Base-by-base conservation (phyloP, 192 early-diverging fungal species). In the Rhizophlyctis rosea region DNA sequence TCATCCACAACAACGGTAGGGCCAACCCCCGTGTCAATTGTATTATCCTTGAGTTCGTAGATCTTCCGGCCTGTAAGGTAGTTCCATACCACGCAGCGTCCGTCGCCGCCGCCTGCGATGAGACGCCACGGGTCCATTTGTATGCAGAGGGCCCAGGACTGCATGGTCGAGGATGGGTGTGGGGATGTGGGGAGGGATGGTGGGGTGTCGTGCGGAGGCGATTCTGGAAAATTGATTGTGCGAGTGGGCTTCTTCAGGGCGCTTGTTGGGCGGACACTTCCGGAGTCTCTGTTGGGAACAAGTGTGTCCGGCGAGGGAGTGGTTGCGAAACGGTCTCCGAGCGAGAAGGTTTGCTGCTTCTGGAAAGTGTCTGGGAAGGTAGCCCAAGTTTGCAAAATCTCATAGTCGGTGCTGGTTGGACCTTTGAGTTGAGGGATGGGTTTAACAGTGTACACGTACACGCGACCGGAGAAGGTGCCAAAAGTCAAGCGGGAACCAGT, bases 21-120 rank as follows among this genome's bases (percentile, higher is more conserved):
- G 5, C 54, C 54, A 55, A 30, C 54, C 29, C 7, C 54, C 4
- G 18, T 5, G 36, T 59, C 58, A 29, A 59, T 59, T 18, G 28
- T 58, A 27, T 59, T 47, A 18, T 59, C 58, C n/a, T 29, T 34
- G 3, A 67, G 47, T 1, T 30, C 31, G 29, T 59, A 67, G 2
- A 67, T 35, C 34, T 27, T 31, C 27, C 32, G 18, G 23, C 50
- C 56, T 16, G 67, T 68, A 2, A 48, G 33, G 54, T 68, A 44
- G 32, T 68, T 68, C 67, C 59, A 68, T 16, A 68, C 67, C 31
- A 57, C 33, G 28, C 67, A 68, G 3, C 67, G 27, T 23, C 61
- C 61, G 9, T 57, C 67, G 34, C 60, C 44, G 23, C 67, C 55
- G 50, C 67, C 67, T 5, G 28, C 39, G 16, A 68, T 68, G 13